Conservation (phyloP, 2,329 filamentous ascomycete species). For the Aphanoascus verrucosus region DNA sequence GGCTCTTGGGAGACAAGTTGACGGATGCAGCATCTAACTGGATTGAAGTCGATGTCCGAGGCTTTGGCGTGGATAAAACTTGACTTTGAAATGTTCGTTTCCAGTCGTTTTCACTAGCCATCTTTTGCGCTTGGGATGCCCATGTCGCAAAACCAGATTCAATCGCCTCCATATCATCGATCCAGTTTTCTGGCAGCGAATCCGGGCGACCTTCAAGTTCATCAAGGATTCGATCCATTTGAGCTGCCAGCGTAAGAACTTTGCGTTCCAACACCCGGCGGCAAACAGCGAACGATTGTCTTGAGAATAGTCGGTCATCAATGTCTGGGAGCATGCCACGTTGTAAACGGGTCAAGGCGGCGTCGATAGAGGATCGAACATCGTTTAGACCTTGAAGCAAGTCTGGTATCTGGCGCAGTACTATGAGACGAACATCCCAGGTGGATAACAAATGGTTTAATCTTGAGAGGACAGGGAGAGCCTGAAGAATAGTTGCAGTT, state of each 20-base stretch:
- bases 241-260: conserved; percentile 57
- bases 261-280: conserved; percentile 54
- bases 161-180: conserved; percentile 70
- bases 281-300: conserved; percentile 32
- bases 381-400: conserved; percentile 54
- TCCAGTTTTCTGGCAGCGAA: conserved; percentile 74
- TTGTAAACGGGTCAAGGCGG: conserved; percentile 25
- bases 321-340: conserved; percentile 20
- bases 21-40: no score
- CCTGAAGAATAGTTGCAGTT: conserved; percentile 82
- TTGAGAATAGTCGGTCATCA: conserved; percentile 24
- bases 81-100: conserved; percentile 12
- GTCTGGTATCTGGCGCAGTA: conserved; percentile 61
- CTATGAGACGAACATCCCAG: conserved; percentile 67
- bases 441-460: conserved; percentile 61
- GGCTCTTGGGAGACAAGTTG: background rate
- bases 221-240: conserved; percentile 78
- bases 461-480: conserved; percentile 67
- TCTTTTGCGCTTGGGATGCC: conserved; percentile 65
- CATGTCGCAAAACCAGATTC: conserved; percentile 71
- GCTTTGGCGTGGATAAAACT: background rate
- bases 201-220: conserved; percentile 73
- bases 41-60: background rate
- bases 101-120: conserved; percentile 57
- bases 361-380: conserved; percentile 27